phyloP scores from a whole-genome alignment of 345 rosid species.

The Corchorus olitorius region DNA sequence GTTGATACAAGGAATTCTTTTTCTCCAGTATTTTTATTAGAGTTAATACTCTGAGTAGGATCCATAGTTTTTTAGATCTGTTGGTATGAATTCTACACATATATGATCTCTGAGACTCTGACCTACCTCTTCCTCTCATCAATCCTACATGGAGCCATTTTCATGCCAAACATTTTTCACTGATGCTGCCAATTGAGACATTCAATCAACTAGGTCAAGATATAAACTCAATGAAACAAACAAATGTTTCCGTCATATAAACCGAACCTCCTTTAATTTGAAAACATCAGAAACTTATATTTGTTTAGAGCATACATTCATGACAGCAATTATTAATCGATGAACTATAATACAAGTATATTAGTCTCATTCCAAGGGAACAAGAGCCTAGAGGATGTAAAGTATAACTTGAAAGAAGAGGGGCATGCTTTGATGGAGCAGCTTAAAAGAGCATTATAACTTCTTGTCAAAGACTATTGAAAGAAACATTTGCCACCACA shows the following conservation, averaged over 20 bases:
- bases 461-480: neutral
- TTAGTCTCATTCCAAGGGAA: neutral
- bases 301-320: neutral
- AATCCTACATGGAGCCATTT: too few species aligned
- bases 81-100: neutral
- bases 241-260: neutral
- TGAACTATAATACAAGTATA: neutral
- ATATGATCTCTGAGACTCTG: neutral
- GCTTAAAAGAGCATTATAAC: conserved; percentile 4
- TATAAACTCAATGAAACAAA: neutral
- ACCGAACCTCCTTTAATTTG: neutral
- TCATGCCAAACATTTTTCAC: neutral
- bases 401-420: conserved; percentile 1
- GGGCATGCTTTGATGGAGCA: neutral
- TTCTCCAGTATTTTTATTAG: neutral
- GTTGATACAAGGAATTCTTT: neutral
- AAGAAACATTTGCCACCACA: neutral
- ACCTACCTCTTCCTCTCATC: neutral
- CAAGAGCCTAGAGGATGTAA: neutral
- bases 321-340: neutral
- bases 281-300: neutral
- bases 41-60: neutral
- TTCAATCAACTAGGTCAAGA: neutral
- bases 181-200: neutral
- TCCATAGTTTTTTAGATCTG: neutral